These are phyloP conservation scores for Alternaria sp. DNA, from an alignment of 2,329 filamentous ascomycete genomes.

Conservation along the genomic window DNA sequence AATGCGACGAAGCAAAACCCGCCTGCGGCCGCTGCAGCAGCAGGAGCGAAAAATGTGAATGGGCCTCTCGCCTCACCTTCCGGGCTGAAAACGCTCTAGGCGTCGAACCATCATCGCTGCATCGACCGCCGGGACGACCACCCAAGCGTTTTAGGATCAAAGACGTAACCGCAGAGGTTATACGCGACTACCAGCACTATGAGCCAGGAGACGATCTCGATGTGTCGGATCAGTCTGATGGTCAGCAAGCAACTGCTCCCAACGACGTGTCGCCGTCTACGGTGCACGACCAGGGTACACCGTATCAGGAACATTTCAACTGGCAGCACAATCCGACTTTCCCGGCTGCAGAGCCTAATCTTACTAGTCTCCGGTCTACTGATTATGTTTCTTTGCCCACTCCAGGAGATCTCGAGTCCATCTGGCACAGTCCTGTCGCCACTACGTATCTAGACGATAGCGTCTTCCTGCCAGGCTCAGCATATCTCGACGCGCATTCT, in stretches of 20 bases:
- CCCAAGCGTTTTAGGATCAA: constrained; percentile 16
- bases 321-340: background rate
- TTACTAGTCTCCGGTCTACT: background rate
- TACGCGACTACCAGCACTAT: constrained; percentile 18
- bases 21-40: constrained; percentile 24
- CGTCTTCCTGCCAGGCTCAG: constrained; percentile 25
- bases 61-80: constrained; percentile 27
- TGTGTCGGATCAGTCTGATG: background rate
- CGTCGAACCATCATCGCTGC: constrained; percentile 10
- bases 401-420: background rate
- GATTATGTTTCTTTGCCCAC: background rate
- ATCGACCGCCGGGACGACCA: constrained; percentile 6
- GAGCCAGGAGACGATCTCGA: background rate
- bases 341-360: background rate
- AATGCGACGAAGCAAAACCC: constrained; percentile 31
- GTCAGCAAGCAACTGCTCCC: background rate
- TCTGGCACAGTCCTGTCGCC: constrained; percentile 9
- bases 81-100: constrained; percentile 19
- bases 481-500: constrained; percentile 28
- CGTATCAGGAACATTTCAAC: background rate
- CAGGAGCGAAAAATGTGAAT: constrained; percentile 24
- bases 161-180: constrained; percentile 19
- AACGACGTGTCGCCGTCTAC: background rate
- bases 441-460: constrained; percentile 15
- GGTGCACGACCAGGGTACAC: background rate